Evolutionary conservation across 2,329 filamentous ascomycete genomes (phyloP).

Genomic region (Sclerotinia minor): DNA sequence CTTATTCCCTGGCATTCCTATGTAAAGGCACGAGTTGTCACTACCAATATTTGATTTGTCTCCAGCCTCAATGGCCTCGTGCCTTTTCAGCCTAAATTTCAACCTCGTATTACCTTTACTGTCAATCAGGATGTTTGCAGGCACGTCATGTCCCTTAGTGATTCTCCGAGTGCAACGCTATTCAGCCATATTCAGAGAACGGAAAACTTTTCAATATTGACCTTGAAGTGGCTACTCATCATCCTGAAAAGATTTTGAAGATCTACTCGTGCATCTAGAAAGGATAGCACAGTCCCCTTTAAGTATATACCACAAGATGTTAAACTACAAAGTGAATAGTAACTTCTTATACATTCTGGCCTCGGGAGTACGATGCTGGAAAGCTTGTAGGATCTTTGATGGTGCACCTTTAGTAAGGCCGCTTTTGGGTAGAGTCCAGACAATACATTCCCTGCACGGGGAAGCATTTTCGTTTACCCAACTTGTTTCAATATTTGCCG

Average conservation of each 20-base stretch:
- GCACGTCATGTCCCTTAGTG: neutral
- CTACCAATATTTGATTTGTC: neutral
- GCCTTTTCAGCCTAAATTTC: neutral
- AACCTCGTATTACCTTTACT: neutral
- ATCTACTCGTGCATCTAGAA: too few species aligned
- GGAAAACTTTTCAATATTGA: neutral
- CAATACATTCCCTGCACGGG: neutral
- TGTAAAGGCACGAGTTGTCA: neutral
- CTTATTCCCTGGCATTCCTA: neutral
- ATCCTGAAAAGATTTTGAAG: neutral
- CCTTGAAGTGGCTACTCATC: neutral
- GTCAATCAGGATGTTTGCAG: neutral
- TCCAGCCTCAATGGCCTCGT: neutral
- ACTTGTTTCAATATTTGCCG: neutral
- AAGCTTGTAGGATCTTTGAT: neutral
- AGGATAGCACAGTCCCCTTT: too few species aligned
- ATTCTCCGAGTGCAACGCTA: neutral
- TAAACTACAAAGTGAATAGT: too few species aligned
- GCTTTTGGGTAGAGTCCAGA: neutral
- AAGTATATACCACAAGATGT: too few species aligned
- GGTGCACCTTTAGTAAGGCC: neutral
- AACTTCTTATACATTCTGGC: too few species aligned
- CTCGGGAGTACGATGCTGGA: neutral
- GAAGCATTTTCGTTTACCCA: neutral
- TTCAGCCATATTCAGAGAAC: neutral